Conservation (phyloP, 768 basidiomycete genomes). For the Trametes cingulata region DNA sequence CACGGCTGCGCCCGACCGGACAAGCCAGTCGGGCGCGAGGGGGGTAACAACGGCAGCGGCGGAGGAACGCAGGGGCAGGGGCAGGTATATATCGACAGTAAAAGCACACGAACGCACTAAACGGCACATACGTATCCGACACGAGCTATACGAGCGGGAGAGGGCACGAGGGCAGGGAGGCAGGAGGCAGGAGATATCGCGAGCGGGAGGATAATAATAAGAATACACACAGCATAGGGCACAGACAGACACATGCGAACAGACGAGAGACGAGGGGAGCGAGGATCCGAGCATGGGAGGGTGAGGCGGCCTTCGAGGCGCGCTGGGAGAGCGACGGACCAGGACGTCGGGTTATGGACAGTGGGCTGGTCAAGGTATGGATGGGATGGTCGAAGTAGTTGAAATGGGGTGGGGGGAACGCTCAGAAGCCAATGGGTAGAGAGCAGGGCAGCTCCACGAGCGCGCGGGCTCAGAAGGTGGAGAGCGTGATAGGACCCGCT, state of each 20-base stretch:
- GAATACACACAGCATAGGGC: conserved; percentile 24
- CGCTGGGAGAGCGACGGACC: neutral
- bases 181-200: neutral
- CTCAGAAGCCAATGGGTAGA: neutral
- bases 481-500: conserved; percentile 51
- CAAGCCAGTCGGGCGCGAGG: neutral
- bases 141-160: too few relatives aligned
- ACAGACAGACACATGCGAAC: conserved; percentile 10
- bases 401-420: too few relatives aligned
- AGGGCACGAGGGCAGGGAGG: too few relatives aligned
- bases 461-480: conserved; percentile 55
- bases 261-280: neutral
- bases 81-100: conserved; percentile 19
- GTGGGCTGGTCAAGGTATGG: too few relatives aligned
- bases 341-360: neutral
- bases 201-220: conserved; percentile 16
- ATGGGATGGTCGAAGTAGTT: neutral
- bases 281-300: too few relatives aligned
- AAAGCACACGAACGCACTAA: conserved; percentile 20
- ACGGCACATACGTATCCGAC: conserved; percentile 14
- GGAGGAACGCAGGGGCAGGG: too few relatives aligned
- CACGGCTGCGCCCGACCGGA: neutral
- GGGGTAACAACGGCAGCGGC: conserved; percentile 20
- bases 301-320: neutral
- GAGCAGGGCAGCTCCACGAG: neutral